phyloP scores from a whole-genome alignment of 306 rosid species.

The Lupinus albus region DNA sequence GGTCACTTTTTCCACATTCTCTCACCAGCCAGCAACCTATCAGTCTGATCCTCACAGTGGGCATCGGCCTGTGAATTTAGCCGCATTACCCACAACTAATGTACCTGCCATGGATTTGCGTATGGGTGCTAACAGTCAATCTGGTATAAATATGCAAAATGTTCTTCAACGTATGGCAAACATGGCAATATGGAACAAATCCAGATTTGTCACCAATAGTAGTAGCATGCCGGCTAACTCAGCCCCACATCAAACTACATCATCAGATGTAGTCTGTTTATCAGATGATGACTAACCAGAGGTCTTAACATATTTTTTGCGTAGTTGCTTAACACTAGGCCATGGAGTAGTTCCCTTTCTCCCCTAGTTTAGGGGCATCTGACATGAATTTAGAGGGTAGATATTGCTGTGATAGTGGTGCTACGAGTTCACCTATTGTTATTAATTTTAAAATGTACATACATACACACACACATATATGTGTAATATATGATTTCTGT shows the following conservation, averaged over 20 bases:
- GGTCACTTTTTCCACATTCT: conserved; percentile 28
- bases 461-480: background rate
- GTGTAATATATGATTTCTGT: conserved; percentile 18
- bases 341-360: background rate
- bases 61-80: conserved; percentile 34
- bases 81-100: conserved; percentile 38
- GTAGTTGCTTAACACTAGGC: conserved; percentile 34
- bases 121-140: conserved; percentile 35
- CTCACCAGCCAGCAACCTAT: conserved; percentile 25
- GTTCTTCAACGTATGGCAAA: conserved; percentile 30
- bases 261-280: conserved; percentile 63
- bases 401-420: conserved; percentile 3
- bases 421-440: conserved; percentile 28
- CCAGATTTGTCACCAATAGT: conserved; percentile 33
- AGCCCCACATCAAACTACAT: conserved; percentile 32
- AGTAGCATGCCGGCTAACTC: conserved; percentile 38
- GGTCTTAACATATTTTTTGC: background rate
- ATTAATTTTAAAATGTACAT: conserved; percentile 14
- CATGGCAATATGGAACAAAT: conserved; percentile 22
- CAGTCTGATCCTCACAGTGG: conserved; percentile 42
- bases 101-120: conserved; percentile 44
- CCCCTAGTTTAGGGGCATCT: conserved; percentile 20
- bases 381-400: conserved; percentile 36
- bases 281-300: conserved; percentile 77
- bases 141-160: conserved; percentile 43